Base-by-base conservation (phyloP, 2,329 filamentous ascomycete species). In the Aspergillus viridinutans region DNA sequence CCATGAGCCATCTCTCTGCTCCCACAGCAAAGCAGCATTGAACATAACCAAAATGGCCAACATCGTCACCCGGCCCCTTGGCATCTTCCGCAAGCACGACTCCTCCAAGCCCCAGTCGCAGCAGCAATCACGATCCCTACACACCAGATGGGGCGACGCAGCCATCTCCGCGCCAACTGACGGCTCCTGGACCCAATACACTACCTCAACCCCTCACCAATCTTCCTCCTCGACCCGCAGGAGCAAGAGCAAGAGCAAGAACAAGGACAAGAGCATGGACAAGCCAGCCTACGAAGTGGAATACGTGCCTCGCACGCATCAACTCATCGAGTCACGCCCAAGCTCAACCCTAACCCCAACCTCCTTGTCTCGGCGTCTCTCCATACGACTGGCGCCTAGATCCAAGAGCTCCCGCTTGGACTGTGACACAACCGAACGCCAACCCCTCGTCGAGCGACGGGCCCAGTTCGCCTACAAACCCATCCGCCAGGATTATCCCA, bases 91-190 rank as follows among this genome's bases (percentile, higher is more conserved):
- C 58, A 69, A 65, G 48, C 53, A 63, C 21, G 67, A 68, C 23
- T 43, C 58, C 43, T 45, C 60, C 6, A 69, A 65, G 38, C 67
- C 65, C 7, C 32, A 38, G 5, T 38, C 14, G 14, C 32, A 17
- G 32, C 32, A 6, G 32, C 32, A 38, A 38, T 17, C 32, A 38
- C 32, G 17, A 17, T 38, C 32, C 7, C 67, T 74, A 10, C 72
- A 76, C 54, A 59, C 74, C 52, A 65, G 74, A 55, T 76, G 73
- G 72, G 74, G 74, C 3, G 74, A 76, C 55, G 66, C 69, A 38
- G 54, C 63, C 26, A 76, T 76, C 38, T 70, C 71, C 1, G 70
- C 70, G 35, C 74, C 73, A 5, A 71, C 72, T 25, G 69, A 72
- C 38, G 72, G 72, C 3, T 71, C 73, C 42, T 75, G 73, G 73